Conservation (phyloP, 2,329 filamentous ascomycete species). For the Fusarium setosum region DNA sequence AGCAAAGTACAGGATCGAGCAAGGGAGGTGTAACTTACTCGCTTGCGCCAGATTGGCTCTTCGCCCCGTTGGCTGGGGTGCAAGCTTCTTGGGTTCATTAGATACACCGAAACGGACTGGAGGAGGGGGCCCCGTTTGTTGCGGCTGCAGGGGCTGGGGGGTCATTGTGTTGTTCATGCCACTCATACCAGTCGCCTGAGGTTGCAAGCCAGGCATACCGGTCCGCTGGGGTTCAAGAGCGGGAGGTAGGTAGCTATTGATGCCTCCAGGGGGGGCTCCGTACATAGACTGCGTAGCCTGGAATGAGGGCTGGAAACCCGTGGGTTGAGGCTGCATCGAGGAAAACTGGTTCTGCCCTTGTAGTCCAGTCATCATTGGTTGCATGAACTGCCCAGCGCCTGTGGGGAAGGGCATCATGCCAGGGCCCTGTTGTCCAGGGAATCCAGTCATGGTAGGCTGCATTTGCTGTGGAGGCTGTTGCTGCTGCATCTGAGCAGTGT, state of each 20-base stretch:
- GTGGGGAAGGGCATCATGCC: slow-evolving; percentile 53
- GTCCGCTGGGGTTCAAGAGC: slow-evolving; percentile 71
- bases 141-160: slow-evolving; percentile 58
- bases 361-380: slow-evolving; percentile 62
- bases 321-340: slow-evolving; percentile 70
- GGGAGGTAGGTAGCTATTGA: slow-evolving; percentile 70
- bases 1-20: slow-evolving; percentile 13
- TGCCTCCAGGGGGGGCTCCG: slow-evolving; percentile 53
- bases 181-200: slow-evolving; percentile 63
- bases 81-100: slow-evolving; percentile 78
- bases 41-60: slow-evolving; percentile 93
- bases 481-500: slow-evolving; percentile 59
- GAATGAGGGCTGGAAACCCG: slow-evolving; percentile 65
- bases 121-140: slow-evolving; percentile 76
- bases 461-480: slow-evolving; percentile 52
- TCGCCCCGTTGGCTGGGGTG: slow-evolving; percentile 87
- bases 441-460: slow-evolving; percentile 53
- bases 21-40: slow-evolving; percentile 75
- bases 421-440: slow-evolving; percentile 48
- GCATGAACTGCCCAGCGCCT: slow-evolving; percentile 53
- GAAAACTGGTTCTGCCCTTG: slow-evolving; percentile 55
- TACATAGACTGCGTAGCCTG: slow-evolving; percentile 61
- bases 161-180: slow-evolving; percentile 58
- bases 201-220: slow-evolving; percentile 59
- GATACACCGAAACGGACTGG: slow-evolving; percentile 89